Base-by-base conservation (phyloP, 2,329 filamentous ascomycete genomes). In the Aspergillus pseudoviridinutans region DNA sequence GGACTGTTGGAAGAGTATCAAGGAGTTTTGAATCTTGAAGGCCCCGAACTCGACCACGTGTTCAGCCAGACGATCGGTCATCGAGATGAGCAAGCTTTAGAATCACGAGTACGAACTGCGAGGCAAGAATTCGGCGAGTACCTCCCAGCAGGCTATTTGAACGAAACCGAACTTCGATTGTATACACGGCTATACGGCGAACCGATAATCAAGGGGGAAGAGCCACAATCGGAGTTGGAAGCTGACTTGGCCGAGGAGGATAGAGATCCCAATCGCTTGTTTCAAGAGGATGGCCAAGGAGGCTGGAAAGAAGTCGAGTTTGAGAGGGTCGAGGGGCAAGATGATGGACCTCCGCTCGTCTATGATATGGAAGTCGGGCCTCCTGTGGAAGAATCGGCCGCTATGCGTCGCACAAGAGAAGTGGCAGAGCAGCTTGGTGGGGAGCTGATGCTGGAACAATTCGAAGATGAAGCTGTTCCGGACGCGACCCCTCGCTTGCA, bases 121-220 rank as follows among this genome's bases (percentile, higher is more conserved):
- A 85, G 88, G 66, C 87, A 90, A 61, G 81, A 84, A 8, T 95
- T 91, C 71, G 88, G 91, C 60, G 87, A 94, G 67, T 87, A 82
- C 0, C 74, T 97, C 25, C 92, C 92, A 0, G 83, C 85, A 32
- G 86, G 82, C 35, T 85, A 90, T 65, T 74, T 97, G 53, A 86
- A 80, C 35, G 79, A 82, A 1, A 83, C 88, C 54, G 92, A 96
- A 71, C 87, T 88, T 66, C 78, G 77, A 50, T 77, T 96, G 0
- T 96, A 96, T 73, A 86, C 89, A 68, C 82, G 91, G 61, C 76
- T 96, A 17, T 97, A 94, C 71, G 93, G 92, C 1, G 80, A 87
- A 35, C 91, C 92, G 1, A 71, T 90, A 1, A 53, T 69, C 8
- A 56, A 51, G 10, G 55, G 73, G 51, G 68, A 63, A 44, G 64